Evolutionary conservation across 78 protist genomes (phyloP).

Genomic region (Dictyostelium citrinum): DNA sequence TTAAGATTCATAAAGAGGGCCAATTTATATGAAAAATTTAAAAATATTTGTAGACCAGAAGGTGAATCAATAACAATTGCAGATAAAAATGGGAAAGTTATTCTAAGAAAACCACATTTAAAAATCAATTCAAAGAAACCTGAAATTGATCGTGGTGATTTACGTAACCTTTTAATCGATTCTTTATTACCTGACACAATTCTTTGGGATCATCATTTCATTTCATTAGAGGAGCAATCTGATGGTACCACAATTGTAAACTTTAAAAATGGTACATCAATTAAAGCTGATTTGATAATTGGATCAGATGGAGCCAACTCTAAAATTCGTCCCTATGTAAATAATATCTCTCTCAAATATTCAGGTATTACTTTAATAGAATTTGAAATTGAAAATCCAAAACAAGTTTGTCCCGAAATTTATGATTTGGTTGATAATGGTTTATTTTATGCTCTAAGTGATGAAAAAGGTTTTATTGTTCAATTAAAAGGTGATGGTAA

Average conservation of each 20-base stretch:
- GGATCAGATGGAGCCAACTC: slow-evolving; percentile 64
- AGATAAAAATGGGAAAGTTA: not conserved
- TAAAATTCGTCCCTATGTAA: slow-evolving; percentile 9
- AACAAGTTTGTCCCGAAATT: not conserved
- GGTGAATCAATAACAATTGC: not conserved
- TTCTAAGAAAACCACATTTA: not conserved
- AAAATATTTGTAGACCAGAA: not conserved
- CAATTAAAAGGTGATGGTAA: slow-evolving; percentile 26
- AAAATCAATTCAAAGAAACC: slow-evolving; percentile 1
- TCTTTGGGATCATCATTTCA: slow-evolving; percentile 12
- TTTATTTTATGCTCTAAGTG: not conserved
- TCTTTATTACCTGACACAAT: not conserved
- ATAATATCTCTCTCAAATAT: not conserved
- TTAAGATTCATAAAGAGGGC: slow-evolving; percentile 1
- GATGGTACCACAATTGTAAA: not conserved
- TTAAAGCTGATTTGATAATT: slow-evolving; percentile 13
- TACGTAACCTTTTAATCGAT: slow-evolving; percentile 33
- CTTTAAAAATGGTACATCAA: slow-evolving; percentile 7
- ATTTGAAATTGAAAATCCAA: not conserved
- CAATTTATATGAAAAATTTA: not conserved
- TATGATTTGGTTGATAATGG: not conserved
- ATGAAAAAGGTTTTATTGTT: not conserved
- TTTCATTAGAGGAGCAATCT: not conserved
- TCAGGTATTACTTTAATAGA: slow-evolving; percentile 22
- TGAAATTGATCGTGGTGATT: slow-evolving; percentile 46